Evolutionary conservation across 306 rosid genomes (phyloP).

Genomic region (Rosa chinensis): DNA sequence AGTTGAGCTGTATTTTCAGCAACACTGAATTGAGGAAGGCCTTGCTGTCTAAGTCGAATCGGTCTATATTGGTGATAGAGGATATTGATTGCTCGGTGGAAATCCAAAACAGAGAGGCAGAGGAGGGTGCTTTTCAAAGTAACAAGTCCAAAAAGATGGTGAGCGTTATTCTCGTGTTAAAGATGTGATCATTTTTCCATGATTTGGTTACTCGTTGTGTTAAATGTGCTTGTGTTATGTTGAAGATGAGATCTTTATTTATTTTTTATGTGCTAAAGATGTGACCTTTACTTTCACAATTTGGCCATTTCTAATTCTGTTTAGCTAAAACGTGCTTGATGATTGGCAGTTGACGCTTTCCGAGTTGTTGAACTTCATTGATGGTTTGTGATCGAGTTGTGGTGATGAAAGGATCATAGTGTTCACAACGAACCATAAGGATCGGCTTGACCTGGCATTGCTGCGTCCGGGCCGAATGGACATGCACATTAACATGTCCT

Average conservation of each 20-base stretch:
- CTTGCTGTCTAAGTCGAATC: constrained; percentile 29
- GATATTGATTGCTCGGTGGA: constrained; percentile 32
- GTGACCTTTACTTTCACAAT: background rate
- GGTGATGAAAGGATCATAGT: constrained; percentile 54
- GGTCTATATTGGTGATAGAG: constrained; percentile 44
- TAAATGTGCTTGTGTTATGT: background rate
- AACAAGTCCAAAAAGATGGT: background rate
- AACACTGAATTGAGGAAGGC: constrained; percentile 28
- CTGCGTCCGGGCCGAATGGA: constrained; percentile 63
- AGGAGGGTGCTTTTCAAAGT: background rate
- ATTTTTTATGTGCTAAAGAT: background rate
- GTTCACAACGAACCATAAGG: constrained; percentile 52
- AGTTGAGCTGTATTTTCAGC: constrained; percentile 21
- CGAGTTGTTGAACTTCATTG: constrained; percentile 44
- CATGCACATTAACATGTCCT: constrained; percentile 58
- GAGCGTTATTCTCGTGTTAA: background rate
- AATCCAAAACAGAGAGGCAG: background rate
- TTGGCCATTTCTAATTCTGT: background rate
- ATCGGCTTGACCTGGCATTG: constrained; percentile 47
- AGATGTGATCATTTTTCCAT: background rate
- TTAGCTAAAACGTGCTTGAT: background rate
- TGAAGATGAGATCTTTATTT: background rate
- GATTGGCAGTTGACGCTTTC: constrained; percentile 32
- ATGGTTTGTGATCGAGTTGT: constrained; percentile 58
- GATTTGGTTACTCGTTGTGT: background rate